phyloP scores from a whole-genome alignment of 345 rosid genomes.

The Chamaenerion angustifolium region DNA sequence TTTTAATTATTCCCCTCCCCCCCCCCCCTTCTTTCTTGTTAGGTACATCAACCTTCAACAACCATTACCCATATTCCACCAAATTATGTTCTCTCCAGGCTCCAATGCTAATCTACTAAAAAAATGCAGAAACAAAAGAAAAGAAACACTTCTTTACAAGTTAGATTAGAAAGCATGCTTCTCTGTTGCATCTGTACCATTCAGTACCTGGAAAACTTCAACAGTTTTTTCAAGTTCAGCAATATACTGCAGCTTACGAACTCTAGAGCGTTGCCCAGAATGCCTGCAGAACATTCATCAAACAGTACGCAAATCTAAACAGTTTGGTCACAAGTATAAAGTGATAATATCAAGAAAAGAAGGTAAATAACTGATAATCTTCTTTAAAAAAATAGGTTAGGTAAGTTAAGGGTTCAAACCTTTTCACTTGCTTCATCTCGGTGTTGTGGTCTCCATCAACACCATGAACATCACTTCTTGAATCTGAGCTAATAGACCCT shows the following conservation, averaged over 20 bases:
- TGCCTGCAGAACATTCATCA: constrained; percentile 28
- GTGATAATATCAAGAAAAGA: too few species aligned
- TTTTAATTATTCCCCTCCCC: too few species aligned
- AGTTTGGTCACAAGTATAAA: neutral
- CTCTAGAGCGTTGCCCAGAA: constrained; percentile 73
- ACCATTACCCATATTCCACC: neutral
- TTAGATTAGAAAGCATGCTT: neutral
- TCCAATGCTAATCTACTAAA: neutral
- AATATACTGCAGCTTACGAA: constrained; percentile 71
- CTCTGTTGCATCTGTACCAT: neutral
- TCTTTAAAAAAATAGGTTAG: neutral
- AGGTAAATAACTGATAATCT: neutral
- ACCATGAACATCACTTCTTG: constrained; percentile 16
- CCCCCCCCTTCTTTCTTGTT: too few species aligned
- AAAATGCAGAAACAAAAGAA: neutral
- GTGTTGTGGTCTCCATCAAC: constrained; percentile 19
- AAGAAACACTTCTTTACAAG: neutral
- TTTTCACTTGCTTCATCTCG: constrained; percentile 28
- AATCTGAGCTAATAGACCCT: constrained; percentile 11
- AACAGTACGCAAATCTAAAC: neutral
- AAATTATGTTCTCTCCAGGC: neutral
- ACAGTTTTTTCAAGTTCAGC: constrained; percentile 71
- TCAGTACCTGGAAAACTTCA: constrained; percentile 42
- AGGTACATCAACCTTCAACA: too few species aligned
- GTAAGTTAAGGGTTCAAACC: constrained; percentile 20